A percentile compares a stretch with the other conserved stretches of the same genome.
Evolutionary conservation across 257 asterid genomes (phyloP).

Genomic region (Primulina tabacum): DNA sequence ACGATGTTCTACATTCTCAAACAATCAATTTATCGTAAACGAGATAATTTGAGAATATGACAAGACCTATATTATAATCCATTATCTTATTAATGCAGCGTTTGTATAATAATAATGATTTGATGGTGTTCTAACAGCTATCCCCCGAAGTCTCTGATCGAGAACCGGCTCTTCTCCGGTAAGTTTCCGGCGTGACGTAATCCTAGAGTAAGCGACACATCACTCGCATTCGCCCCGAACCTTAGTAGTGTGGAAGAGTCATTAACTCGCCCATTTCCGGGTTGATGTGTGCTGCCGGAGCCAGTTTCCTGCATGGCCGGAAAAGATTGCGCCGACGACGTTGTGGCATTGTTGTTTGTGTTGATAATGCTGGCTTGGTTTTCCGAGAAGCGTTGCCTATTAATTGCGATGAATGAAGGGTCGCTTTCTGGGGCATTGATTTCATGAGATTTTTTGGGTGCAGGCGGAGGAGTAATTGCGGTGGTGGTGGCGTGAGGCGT

Average conservation of each 20-base stretch:
- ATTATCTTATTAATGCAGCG: neutral
- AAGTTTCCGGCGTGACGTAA: constrained; percentile 52
- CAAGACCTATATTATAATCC: neutral
- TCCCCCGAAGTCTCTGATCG: constrained; percentile 36
- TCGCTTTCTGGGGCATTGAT: constrained; percentile 41
- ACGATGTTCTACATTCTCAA: neutral
- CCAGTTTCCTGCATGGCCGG: constrained; percentile 34
- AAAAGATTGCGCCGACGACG: constrained; percentile 27
- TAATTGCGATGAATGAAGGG: constrained; percentile 47
- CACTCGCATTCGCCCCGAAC: constrained; percentile 48
- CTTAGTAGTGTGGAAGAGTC: constrained; percentile 39
- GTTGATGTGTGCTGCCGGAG: constrained; percentile 22
- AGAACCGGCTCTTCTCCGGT: constrained; percentile 45
- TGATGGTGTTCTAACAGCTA: neutral
- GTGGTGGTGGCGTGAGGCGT: constrained; percentile 30
- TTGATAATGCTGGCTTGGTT: constrained; percentile 34
- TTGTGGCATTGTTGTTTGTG: neutral
- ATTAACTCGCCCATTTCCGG: constrained; percentile 3
- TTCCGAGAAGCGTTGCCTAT: constrained; percentile 42
- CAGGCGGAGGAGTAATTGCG: constrained; percentile 37
- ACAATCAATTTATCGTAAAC: too few relatives aligned
- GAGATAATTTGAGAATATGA: neutral
- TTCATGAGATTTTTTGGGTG: constrained; percentile 44
- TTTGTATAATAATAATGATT: neutral
- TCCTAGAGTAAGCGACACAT: constrained; percentile 57